These are phyloP conservation scores for Diaporthe sp. DNA, from an alignment of 2,329 filamentous ascomycete genomes.

Conservation along the genomic window DNA sequence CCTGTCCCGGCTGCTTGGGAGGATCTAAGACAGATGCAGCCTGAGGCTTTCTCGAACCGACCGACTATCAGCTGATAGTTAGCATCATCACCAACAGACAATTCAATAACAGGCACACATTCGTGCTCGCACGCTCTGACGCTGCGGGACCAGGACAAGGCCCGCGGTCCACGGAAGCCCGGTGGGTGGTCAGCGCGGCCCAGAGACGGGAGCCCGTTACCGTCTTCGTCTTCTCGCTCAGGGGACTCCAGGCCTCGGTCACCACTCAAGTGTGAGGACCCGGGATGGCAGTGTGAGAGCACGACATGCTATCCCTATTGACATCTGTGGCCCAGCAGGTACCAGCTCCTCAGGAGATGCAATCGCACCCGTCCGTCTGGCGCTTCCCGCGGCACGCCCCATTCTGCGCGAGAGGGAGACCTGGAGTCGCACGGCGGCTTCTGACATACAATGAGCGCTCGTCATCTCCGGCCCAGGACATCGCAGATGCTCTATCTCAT, in stretches of 20 bases:
- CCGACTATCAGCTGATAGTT: not conserved
- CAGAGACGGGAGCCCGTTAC: constrained; percentile 36
- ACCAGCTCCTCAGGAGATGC: not conserved
- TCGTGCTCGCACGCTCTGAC: not conserved
- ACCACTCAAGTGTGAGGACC: constrained; percentile 31
- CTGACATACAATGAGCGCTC: not conserved
- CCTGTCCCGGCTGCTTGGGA: constrained; percentile 23
- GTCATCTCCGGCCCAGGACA: not conserved
- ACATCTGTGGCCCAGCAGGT: not conserved
- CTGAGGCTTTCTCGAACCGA: not conserved
- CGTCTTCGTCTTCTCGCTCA: constrained; percentile 10
- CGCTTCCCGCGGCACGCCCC: constrained; percentile 35
- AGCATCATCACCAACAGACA: not conserved
- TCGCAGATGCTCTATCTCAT: not conserved
- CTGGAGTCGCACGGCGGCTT: constrained; percentile 17
- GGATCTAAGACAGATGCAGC: constrained; percentile 25
- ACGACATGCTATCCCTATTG: constrained; percentile 17
- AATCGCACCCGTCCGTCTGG: not conserved
- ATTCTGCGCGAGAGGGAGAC: not conserved
- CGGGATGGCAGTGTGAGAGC: constrained; percentile 21
- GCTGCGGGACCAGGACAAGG: constrained; percentile 38
- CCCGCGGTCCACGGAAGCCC: constrained; percentile 33
- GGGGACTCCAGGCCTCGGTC: constrained; percentile 1
- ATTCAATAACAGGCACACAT: not conserved
- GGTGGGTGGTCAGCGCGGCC: constrained; percentile 39